Evolutionary conservation across 2,329 filamentous ascomycete species (phyloP).

Genomic region (Bipolaris bicolor): DNA sequence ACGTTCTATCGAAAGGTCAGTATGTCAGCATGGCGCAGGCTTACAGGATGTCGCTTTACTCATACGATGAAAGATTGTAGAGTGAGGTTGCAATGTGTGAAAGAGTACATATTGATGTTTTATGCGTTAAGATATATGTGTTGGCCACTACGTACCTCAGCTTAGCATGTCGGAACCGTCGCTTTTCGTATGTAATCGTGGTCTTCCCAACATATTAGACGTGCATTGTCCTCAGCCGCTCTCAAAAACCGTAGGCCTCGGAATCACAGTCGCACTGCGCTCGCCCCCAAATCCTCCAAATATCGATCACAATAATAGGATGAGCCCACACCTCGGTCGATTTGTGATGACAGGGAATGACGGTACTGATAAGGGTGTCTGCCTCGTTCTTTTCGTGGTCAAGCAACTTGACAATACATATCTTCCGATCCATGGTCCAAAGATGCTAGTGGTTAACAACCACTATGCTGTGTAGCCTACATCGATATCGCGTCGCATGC

Average conservation of each 20-base stretch:
- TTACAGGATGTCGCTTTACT: neutral
- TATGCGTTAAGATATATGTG: slow-evolving; percentile 3
- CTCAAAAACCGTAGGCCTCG: neutral
- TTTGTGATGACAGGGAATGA: neutral
- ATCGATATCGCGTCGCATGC: slow-evolving; percentile 11
- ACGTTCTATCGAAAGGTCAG: neutral
- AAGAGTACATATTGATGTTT: neutral
- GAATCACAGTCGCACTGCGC: slow-evolving; percentile 14
- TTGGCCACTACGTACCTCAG: slow-evolving; percentile 4
- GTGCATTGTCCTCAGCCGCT: slow-evolving; percentile 9
- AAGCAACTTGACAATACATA: neutral
- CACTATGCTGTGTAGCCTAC: slow-evolving; percentile 14
- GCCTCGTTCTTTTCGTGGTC: slow-evolving; percentile 13
- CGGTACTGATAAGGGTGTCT: neutral
- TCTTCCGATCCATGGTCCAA: slow-evolving; percentile 5
- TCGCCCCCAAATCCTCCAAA: neutral
- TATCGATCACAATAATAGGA: neutral
- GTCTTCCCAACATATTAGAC: slow-evolving; percentile 13
- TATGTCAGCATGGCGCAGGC: neutral
- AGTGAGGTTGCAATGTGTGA: neutral
- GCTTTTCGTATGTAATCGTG: slow-evolving; percentile 16
- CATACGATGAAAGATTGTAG: neutral
- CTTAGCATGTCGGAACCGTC: slow-evolving; percentile 8
- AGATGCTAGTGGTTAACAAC: slow-evolving; percentile 1
- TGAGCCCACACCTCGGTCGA: neutral